phyloP scores from a whole-genome alignment of 73 alveolate species.

The Tetrahymena elliotti region DNA sequence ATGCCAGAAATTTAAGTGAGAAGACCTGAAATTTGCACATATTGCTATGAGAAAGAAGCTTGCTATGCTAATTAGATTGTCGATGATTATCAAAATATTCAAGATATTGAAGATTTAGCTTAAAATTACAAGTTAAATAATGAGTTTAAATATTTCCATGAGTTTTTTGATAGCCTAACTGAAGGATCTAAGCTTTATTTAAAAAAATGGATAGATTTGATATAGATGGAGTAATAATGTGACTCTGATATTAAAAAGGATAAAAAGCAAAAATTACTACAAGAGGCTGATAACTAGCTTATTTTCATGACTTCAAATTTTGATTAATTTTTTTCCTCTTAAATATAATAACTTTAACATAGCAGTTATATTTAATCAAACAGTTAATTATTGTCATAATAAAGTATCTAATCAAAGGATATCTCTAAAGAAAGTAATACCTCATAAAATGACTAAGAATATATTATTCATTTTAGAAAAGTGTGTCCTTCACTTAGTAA shows the following conservation, averaged over 20 bases:
- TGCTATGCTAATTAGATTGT: neutral
- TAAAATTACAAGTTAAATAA: neutral
- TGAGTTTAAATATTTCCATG: neutral
- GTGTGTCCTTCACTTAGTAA: neutral
- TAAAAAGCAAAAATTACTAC: neutral
- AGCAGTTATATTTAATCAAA: neutral
- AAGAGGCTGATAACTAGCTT: neutral
- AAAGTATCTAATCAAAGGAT: neutral
- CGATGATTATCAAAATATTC: neutral
- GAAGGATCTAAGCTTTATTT: neutral
- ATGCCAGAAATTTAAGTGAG: neutral
- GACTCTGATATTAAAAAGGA: neutral
- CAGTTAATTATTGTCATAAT: neutral
- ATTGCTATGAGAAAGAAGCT: neutral
- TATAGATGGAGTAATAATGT: neutral
- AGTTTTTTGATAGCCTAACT: neutral
- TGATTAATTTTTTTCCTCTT: neutral
- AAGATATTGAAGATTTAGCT: neutral
- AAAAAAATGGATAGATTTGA: neutral
- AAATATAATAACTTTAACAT: neutral
- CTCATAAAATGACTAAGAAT: neutral
- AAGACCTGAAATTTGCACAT: neutral
- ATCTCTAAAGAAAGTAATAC: neutral
- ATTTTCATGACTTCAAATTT: neutral
- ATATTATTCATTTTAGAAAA: neutral